These are phyloP conservation scores for Diaporthe citriasiana DNA, from an alignment of 2,329 filamentous ascomycete species.

Conservation along the genomic window DNA sequence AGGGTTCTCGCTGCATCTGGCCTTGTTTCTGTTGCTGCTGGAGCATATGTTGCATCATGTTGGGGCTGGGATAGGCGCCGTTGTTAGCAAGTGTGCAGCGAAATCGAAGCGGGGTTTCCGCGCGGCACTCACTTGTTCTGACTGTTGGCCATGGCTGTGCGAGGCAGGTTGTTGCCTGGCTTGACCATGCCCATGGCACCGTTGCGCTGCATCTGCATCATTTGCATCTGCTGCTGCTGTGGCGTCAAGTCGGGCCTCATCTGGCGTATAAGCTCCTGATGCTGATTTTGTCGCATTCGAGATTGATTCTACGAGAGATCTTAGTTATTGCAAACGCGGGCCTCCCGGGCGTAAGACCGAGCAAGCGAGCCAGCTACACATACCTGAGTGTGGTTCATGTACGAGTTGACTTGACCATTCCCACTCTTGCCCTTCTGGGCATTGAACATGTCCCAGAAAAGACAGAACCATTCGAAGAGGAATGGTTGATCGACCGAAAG, in stretches of 20 bases:
- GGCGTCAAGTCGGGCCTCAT: slow-evolving; percentile 74
- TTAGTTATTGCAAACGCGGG: slow-evolving; percentile 47
- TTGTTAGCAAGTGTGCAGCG: slow-evolving; percentile 21
- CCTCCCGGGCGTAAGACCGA: slow-evolving; percentile 32
- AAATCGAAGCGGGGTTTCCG: background rate
- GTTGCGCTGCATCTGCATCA: slow-evolving; percentile 77
- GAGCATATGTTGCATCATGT: slow-evolving; percentile 76
- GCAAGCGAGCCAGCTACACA: slow-evolving; percentile 46
- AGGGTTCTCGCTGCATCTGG: slow-evolving; percentile 90
- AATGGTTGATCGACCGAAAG: slow-evolving; percentile 82
- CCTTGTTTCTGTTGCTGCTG: slow-evolving; percentile 75
- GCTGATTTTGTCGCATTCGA: slow-evolving; percentile 80
- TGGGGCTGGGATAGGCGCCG: slow-evolving; percentile 63
- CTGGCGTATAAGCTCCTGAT: slow-evolving; percentile 82
- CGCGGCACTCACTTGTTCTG: slow-evolving; percentile 73
- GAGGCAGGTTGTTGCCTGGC: slow-evolving; percentile 74
- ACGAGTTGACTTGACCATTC: slow-evolving; percentile 77
- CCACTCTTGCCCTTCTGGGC: slow-evolving; percentile 81
- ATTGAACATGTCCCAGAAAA: slow-evolving; percentile 97
- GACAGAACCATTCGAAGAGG: slow-evolving; percentile 96
- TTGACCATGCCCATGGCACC: slow-evolving; percentile 71
- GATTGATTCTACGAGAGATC: slow-evolving; percentile 69
- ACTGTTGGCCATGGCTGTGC: slow-evolving; percentile 84
- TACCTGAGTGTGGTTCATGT: slow-evolving; percentile 88
- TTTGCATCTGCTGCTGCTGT: slow-evolving; percentile 70